Conservation (phyloP, 768 basidiomycete species). For the Lentinula aciculospora region DNA sequence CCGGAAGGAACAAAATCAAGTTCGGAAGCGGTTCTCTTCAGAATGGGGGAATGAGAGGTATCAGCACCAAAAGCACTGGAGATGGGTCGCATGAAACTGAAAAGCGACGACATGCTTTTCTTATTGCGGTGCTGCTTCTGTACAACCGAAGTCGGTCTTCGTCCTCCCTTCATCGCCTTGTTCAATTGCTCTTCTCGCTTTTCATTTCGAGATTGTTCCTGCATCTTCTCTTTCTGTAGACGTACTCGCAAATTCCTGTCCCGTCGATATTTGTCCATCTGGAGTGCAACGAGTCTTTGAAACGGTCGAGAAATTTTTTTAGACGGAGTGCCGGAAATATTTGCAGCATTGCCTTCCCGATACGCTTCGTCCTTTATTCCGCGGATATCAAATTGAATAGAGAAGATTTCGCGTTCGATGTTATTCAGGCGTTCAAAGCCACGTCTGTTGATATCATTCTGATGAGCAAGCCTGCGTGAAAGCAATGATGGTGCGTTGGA, state of each 20-base stretch:
- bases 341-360: slow-evolving; percentile 50
- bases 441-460: slow-evolving; percentile 54
- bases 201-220: slow-evolving; percentile 69
- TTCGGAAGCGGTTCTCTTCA: slow-evolving; percentile 63
- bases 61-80: slow-evolving; percentile 81
- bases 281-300: slow-evolving; percentile 52
- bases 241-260: slow-evolving; percentile 67
- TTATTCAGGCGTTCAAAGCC: slow-evolving; percentile 74
- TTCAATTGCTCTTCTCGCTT: slow-evolving; percentile 71
- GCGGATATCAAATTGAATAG: slow-evolving; percentile 63
- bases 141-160: slow-evolving; percentile 39
- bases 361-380: slow-evolving; percentile 72
- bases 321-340: slow-evolving; percentile 35
- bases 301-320: slow-evolving; percentile 59
- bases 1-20: slow-evolving; percentile 68
- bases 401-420: slow-evolving; percentile 64
- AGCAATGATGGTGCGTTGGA: slow-evolving; percentile 43
- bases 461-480: slow-evolving; percentile 35
- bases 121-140: slow-evolving; percentile 81
- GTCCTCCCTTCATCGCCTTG: slow-evolving; percentile 59
- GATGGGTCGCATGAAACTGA: slow-evolving; percentile 84
- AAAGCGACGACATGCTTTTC: slow-evolving; percentile 82
- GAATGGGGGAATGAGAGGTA: slow-evolving; percentile 31
- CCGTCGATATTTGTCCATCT: slow-evolving; percentile 79
- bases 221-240: slow-evolving; percentile 68